phyloP scores from a whole-genome alignment of 1,139 yeast genomes.

The Pichia norvegensis region DNA sequence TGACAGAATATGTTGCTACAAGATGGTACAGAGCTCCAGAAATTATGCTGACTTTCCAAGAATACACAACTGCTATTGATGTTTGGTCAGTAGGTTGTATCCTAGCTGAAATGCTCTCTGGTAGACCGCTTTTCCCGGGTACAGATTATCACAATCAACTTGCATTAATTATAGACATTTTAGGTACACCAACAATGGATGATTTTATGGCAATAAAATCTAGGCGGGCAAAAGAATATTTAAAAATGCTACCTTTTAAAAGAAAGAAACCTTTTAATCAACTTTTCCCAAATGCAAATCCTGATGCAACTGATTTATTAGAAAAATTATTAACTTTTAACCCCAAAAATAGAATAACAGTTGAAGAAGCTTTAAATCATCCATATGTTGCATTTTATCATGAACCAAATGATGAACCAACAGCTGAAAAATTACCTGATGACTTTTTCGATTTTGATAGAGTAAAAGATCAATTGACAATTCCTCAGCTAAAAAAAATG shows the following conservation, averaged over 20 bases:
- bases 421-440: conserved; percentile 46
- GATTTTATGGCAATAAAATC: conserved; percentile 53
- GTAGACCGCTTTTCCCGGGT: conserved; percentile 74
- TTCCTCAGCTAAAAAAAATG: conserved; percentile 43
- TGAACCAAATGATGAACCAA: conserved; percentile 68
- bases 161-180: conserved; percentile 48
- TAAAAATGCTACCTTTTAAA: conserved; percentile 50
- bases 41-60: conserved; percentile 62
- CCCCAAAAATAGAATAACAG: conserved; percentile 57
- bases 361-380: conserved; percentile 56
- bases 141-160: conserved; percentile 64
- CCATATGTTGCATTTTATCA: conserved; percentile 61
- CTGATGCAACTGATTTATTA: conserved; percentile 55
- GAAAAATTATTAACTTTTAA: conserved; percentile 54
- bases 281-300: conserved; percentile 42
- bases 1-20: conserved; percentile 74
- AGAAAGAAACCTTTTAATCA: conserved; percentile 35
- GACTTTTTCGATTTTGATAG: conserved; percentile 60
- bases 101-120: conserved; percentile 55
- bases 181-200: conserved; percentile 58
- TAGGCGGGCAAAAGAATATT: conserved; percentile 54
- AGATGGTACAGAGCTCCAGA: conserved; percentile 81
- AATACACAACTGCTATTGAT: conserved; percentile 66
- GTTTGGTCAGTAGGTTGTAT: conserved; percentile 79
- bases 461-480: conserved; percentile 41